These are phyloP conservation scores for Durotheca rogersii DNA, from an alignment of 495 filamentous ascomycete genomes.

Conservation along the genomic window DNA sequence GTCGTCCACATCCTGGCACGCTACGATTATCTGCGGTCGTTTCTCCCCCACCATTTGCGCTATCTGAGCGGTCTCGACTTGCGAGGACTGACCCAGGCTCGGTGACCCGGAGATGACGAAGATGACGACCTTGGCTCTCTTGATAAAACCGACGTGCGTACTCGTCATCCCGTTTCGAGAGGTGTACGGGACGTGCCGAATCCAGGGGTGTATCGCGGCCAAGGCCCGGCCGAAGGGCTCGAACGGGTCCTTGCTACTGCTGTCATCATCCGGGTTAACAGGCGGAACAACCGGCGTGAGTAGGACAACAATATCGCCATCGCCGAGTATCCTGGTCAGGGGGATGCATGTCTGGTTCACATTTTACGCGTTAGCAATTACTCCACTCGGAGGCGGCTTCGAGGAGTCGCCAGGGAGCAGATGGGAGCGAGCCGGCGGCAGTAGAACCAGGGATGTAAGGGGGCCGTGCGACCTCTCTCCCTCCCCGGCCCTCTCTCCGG, in stretches of 20 bases:
- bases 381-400: not conserved
- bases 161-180: constrained; percentile 57
- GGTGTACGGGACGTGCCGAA: constrained; percentile 63
- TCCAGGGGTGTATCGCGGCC: constrained; percentile 53
- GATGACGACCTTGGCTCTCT: constrained; percentile 53
- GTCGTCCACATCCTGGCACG: constrained; percentile 45
- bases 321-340: constrained; percentile 41
- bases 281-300: constrained; percentile 60
- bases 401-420: not conserved
- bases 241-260: constrained; percentile 56
- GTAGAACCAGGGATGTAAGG: too few species aligned
- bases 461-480: too few species aligned
- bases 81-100: constrained; percentile 37
- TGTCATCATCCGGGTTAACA: constrained; percentile 35
- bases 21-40: constrained; percentile 52
- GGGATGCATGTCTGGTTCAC: constrained; percentile 41
- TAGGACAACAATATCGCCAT: constrained; percentile 56
- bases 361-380: constrained; percentile 9
- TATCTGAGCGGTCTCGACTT: constrained; percentile 46
- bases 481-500: too few species aligned
- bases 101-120: constrained; percentile 53
- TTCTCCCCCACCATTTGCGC: constrained; percentile 46
- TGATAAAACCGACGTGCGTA: constrained; percentile 61
- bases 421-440: constrained; percentile 4
- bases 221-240: constrained; percentile 59